Base-by-base conservation (phyloP, 1,284 basidiomycete species). In the Microbotryum silenes-acaulis region DNA sequence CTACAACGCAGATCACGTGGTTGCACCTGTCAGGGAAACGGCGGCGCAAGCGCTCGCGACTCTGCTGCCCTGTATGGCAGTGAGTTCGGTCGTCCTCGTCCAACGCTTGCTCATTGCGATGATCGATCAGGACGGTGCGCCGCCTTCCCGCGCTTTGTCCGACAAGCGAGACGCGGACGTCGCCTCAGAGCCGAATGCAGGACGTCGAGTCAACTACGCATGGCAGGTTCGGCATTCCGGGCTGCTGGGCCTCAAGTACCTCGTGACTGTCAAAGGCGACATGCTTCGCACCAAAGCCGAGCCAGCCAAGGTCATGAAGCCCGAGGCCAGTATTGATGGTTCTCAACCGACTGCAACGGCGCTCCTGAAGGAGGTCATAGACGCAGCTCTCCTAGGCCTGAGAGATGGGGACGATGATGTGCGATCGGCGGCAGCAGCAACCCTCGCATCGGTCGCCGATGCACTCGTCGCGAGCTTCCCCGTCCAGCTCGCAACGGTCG, bases 221-320 rank as follows among this genome's bases (percentile, higher is more conserved):
- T 99, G 96, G 96, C 91, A 98, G 77, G 88, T 98, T 55, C 82
- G 96, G 54, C 96, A 99, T 78, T 94, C 96, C 3, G 96, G 96
- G 37, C 77, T 99, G 58, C 81, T 98, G 4, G 96, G 96, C 1
- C 85, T 99, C 75, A 97, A 96, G 77, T 98, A 98, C 75, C 90
- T 97, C 75, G 92, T 98, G 33, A 92, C 93, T 14, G 92, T 97
- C 80, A 92, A 69, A 83, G 65, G 81, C 57, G 91, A 96, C 73
- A 76, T 96, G 37, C 85, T 97, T 6, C 56, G 59, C 1, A 63
- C 76, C 27, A 72, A 71, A 65, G 51, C 46, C 60, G 71, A 72
- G 54, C 67, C 59, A 10, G 70, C 63, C 37, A 54, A 55, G 23
- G 62, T 57, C 27, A 51, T 54, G 23, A 65, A 60, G 45, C 61